Percentiles rank a stretch among this genome's conserved stretches.
Evolutionary conservation across 225 moss, liverwort and hornwort genomes (phyloP).

Genomic region (Neckera pumila): DNA sequence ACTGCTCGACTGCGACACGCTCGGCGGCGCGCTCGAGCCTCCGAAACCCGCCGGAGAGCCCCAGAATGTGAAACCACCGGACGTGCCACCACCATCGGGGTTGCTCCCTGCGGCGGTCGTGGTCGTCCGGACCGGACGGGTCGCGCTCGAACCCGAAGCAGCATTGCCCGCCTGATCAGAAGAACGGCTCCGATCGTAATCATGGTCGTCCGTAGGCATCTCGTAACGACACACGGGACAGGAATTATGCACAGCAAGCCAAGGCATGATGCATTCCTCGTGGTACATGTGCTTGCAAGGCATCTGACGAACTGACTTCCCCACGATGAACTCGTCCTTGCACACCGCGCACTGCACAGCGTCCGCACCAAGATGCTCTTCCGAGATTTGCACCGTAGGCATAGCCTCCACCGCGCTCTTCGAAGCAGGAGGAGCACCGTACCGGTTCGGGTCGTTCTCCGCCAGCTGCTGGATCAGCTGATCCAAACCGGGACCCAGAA

Average conservation of each 20-base stretch:
- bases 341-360: conserved; percentile 96
- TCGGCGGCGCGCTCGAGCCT: conserved; percentile 48
- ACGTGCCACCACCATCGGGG: conserved; percentile 34
- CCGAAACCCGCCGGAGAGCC: conserved; percentile 51
- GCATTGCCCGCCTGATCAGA: conserved; percentile 1
- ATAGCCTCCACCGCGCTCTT: conserved; percentile 83
- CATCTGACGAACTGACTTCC: conserved; percentile 75
- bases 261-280: conserved; percentile 86
- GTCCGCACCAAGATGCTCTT: conserved; percentile 82
- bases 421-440: conserved; percentile 81
- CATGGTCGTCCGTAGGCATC: conserved; percentile 93
- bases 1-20: conserved; percentile 19
- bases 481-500: conserved; percentile 90
- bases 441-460: conserved; percentile 83
- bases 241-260: conserved; percentile 88
- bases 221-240: conserved; percentile 94
- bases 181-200: conserved; percentile 63
- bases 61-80: conserved; percentile 61
- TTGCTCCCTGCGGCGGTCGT: conserved; percentile 7
- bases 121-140: background rate
- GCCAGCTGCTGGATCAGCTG: conserved; percentile 98
- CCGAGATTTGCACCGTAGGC: conserved; percentile 81
- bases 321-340: conserved; percentile 92
- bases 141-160: background rate
- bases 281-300: conserved; percentile 99